A percentile compares a stretch with the other conserved stretches of the same genome.
Conservation (phyloP, 75 land plant genomes). For the Cunninghamia lanceolata region DNA sequence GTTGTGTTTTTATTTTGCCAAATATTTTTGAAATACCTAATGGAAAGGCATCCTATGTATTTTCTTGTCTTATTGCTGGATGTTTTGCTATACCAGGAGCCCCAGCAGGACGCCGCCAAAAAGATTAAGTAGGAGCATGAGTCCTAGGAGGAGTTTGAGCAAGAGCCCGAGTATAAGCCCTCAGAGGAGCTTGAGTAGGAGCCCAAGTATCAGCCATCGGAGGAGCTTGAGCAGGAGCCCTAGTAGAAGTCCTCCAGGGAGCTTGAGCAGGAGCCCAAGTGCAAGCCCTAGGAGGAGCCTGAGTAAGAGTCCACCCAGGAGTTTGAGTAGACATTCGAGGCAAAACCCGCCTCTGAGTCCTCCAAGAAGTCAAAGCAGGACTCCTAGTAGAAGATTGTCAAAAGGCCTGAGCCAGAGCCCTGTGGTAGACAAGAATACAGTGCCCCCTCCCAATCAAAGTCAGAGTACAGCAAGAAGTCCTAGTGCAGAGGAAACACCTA, state of each 20-base stretch:
- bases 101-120: conserved; percentile 29
- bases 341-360: conserved; percentile 36
- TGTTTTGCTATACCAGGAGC: conserved; percentile 28
- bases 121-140: conserved; percentile 27
- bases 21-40: conserved; percentile 5
- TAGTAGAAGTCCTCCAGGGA: conserved; percentile 40
- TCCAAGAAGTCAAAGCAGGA: conserved; percentile 30
- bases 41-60: not conserved
- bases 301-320: conserved; percentile 49
- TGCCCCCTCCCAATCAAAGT: conserved; percentile 33
- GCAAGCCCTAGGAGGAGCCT: conserved; percentile 27
- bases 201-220: conserved; percentile 39
- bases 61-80: not conserved
- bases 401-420: conserved; percentile 41
- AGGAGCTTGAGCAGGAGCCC: conserved; percentile 28
- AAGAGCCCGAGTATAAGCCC: conserved; percentile 47
- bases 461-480: conserved; percentile 60
- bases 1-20: not conserved
- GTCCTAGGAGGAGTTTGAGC: conserved; percentile 48
- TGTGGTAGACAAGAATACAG: conserved; percentile 34
- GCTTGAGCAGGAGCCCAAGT: conserved; percentile 58
- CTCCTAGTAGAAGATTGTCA: conserved; percentile 36
- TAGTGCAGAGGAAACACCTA: conserved; percentile 82
- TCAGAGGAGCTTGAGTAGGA: conserved; percentile 17
- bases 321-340: conserved; percentile 32